These are phyloP conservation scores for Fusarium brachygibbosum DNA, from an alignment of 2,329 filamentous ascomycete species.

Conservation along the genomic window DNA sequence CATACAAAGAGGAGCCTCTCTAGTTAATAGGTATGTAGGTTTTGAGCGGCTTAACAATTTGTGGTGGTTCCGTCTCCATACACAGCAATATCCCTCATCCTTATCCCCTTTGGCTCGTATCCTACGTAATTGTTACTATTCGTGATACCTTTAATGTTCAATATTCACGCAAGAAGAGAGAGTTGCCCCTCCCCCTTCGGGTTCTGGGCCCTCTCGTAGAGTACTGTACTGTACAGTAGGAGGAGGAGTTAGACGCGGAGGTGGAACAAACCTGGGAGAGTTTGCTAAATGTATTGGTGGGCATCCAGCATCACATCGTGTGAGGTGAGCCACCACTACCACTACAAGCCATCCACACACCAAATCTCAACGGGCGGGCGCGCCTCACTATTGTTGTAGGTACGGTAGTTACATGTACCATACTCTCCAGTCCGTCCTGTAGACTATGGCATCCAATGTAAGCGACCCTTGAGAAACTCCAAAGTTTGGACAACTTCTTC, in stretches of 20 bases:
- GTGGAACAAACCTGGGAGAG: conserved; percentile 1
- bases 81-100: conserved; percentile 41
- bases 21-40: no score
- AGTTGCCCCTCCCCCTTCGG: conserved; percentile 21
- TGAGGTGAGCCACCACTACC: conserved; percentile 31
- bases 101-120: conserved; percentile 36
- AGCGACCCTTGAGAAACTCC: conserved; percentile 16
- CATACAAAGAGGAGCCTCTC: conserved; percentile 19
- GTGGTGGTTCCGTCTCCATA: conserved; percentile 3
- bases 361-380: background rate
- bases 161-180: conserved; percentile 27
- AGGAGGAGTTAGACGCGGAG: conserved; percentile 5
- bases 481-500: conserved; percentile 21
- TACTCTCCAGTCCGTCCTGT: background rate
- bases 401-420: no score
- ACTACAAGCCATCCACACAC: conserved; percentile 27
- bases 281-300: conserved; percentile 11
- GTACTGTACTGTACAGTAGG: background rate
- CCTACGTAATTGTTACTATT: conserved; percentile 42
- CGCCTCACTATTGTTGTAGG: background rate
- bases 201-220: no score
- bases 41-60: conserved; percentile 7
- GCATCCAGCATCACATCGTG: conserved; percentile 30
- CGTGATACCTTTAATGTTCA: conserved; percentile 17
- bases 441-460: no score